Base-by-base conservation (phyloP, 2,329 filamentous ascomycete genomes). In the Pleomassaria siparia region DNA sequence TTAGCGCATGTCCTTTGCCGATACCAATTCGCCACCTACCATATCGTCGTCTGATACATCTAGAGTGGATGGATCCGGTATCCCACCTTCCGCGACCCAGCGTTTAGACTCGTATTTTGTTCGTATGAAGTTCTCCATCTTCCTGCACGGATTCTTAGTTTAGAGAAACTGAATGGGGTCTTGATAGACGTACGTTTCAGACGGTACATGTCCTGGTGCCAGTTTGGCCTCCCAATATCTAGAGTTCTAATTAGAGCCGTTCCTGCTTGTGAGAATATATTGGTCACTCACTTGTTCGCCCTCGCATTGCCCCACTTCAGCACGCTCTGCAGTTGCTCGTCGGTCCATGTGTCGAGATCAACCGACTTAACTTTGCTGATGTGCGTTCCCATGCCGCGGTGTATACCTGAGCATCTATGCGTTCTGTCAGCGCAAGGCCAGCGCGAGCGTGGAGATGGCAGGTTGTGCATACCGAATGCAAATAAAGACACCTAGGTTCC, bases 71-170 rank as follows among this genome's bases (percentile, higher is more conserved):
- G 95, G 94, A 68, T 97, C 91, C 4, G 95, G 95, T 67, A 95
- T 92, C 4, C 85, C 85, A 1, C 94, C 94, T 51, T 99, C 94
- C 91, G 97, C 97, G n/a, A 91, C 88, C 94, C 94, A 99, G 75
- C 95, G 82, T 82, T 96, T 97, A 44, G 94, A 88, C 72, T 99
- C 94, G 73, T 99, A 99, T 74, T 99, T 99, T 47, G 95, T 99
- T 58, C 94, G 86, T 63, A 99, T 97, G 67, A 99, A 99, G 78
- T 97, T 99, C 80, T 99, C 94, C 62, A 99, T 97, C 80, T 99
- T 99, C 58, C 79, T 82, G 50, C 44, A 25, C 9, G 29, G 41
- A 32, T 50, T 40, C 49, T 44, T 56, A 47, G 35, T n/a, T 15
- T 15, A 9, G 21, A 11, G 18, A 15, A 21, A 24, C 6, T 29